Evolutionary conservation across 2,329 filamentous ascomycete species (phyloP).

Genomic region (Aspergillus ruber): DNA sequence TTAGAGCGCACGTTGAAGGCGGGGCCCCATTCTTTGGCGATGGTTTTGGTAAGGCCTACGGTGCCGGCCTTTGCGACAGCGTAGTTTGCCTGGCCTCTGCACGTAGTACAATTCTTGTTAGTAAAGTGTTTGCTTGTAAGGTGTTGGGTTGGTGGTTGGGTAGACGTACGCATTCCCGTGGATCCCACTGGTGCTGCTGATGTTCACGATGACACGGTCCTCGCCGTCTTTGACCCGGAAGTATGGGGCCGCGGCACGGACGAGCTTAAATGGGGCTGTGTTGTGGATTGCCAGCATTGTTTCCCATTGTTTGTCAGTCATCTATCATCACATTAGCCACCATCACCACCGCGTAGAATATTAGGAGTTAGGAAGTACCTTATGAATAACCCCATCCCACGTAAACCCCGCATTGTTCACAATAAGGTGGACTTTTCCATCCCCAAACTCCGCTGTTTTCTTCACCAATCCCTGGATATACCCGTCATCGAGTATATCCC

Average conservation of each 20-base stretch:
- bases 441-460: slow-evolving; percentile 70
- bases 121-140: neutral
- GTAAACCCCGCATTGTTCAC: slow-evolving; percentile 91
- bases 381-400: slow-evolving; percentile 89
- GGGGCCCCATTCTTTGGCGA: slow-evolving; percentile 88
- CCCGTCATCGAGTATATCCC: slow-evolving; percentile 65
- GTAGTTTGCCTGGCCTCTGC: slow-evolving; percentile 76
- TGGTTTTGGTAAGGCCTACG: slow-evolving; percentile 75
- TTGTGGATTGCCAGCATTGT: slow-evolving; percentile 78
- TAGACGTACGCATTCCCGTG: slow-evolving; percentile 64
- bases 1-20: slow-evolving; percentile 75
- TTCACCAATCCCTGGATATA: slow-evolving; percentile 69
- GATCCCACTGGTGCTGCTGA: slow-evolving; percentile 72
- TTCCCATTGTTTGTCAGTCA: slow-evolving; percentile 86
- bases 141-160: neutral
- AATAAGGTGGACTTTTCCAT: slow-evolving; percentile 83
- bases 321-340: slow-evolving; percentile 36
- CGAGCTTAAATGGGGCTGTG: slow-evolving; percentile 77
- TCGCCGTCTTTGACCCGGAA: slow-evolving; percentile 82
- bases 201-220: slow-evolving; percentile 73
- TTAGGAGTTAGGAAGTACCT: too few species aligned
- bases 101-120: neutral
- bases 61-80: slow-evolving; percentile 78
- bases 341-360: too few species aligned
- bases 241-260: slow-evolving; percentile 73